Base-by-base conservation (phyloP, 495 filamentous ascomycete genomes). In the Neurospora tetraspora region DNA sequence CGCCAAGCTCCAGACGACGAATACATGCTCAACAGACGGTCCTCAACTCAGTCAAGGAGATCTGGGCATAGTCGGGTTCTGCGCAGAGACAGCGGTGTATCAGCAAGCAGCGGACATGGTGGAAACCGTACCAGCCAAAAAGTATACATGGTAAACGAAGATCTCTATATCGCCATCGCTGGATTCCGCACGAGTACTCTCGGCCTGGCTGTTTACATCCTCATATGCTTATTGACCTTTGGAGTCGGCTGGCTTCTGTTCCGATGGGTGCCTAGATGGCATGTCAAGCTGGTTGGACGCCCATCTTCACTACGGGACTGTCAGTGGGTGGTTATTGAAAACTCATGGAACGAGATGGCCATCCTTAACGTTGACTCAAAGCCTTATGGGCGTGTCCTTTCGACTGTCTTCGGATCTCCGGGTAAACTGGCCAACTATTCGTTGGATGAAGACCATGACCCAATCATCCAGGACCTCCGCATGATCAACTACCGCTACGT, bases 311-410 rank as follows among this genome's bases (percentile, higher is more conserved):
- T 99, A 38, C 82, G 87, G 31, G 89, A 91, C 42, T 94, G 93
- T 76, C 82, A 90, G 70, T 99, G 96, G 96, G 92, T 97, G 69
- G 95, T 95, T 40, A 87, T 97, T 76, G 96, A 95, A 88, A 97
- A 98, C 76, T 94, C 97, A 88, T 98, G 96, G 94, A 92, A 92
- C 43, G 94, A 97, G 81, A 92, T 97, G 80, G 84, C 85, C 6
- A 86, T 96, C 36, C 88, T 94, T 70, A 73, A 89, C 70, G 84
- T 97, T 36, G 81, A 86, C 61, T 86, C 83, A 23, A 86, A 91
- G 75, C 81, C 82, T 0, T 98, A 98, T 78, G 94, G 92, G 4
- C 89, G 91, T 42, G 87, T 91, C 2, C 83, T 98, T 69, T 97
- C 94, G 11, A 93, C 94, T 0, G 90, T 99, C 6, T 98, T 98